Evolutionary conservation across 1,284 basidiomycete species (phyloP).

Genomic region (Trichosporon coremiiforme): DNA sequence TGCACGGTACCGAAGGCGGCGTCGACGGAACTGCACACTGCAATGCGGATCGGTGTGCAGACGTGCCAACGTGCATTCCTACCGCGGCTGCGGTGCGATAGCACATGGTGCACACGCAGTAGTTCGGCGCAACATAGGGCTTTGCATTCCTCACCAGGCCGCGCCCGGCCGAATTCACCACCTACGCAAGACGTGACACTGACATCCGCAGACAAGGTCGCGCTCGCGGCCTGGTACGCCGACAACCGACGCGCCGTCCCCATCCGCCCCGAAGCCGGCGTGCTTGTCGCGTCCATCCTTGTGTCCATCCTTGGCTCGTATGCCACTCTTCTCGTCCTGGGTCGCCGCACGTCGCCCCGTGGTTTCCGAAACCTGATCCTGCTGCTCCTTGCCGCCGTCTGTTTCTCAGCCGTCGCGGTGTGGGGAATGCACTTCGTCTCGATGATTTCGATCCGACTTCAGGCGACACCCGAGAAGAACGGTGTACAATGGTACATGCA

Average conservation of each 20-base stretch:
- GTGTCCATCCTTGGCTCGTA: slow-evolving; percentile 60
- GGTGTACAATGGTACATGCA: slow-evolving; percentile 53
- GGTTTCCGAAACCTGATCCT: slow-evolving; percentile 57
- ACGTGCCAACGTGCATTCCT: not conserved
- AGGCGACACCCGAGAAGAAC: slow-evolving; percentile 20
- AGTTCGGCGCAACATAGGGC: not conserved
- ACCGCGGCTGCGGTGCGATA: slow-evolving; percentile 3
- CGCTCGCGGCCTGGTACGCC: slow-evolving; percentile 54
- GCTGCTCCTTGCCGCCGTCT: slow-evolving; percentile 65
- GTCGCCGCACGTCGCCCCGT: slow-evolving; percentile 56
- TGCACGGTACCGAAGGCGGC: not conserved
- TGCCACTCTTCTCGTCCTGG: slow-evolving; percentile 58
- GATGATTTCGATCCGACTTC: slow-evolving; percentile 57
- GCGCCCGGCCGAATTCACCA: not conserved
- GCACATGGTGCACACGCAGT: not conserved
- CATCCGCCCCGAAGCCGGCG: slow-evolving; percentile 55
- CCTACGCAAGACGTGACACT: not conserved
- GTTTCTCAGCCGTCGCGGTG: slow-evolving; percentile 83
- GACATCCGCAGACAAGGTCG: slow-evolving; percentile 38
- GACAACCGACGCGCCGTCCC: slow-evolving; percentile 48
- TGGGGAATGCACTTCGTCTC: slow-evolving; percentile 61
- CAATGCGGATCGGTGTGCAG: not conserved
- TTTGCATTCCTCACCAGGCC: not conserved
- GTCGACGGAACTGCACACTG: not conserved
- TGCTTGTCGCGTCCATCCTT: slow-evolving; percentile 59